phyloP scores from a whole-genome alignment of 2,329 filamentous ascomycete genomes.

The Botrytis galanthina region DNA sequence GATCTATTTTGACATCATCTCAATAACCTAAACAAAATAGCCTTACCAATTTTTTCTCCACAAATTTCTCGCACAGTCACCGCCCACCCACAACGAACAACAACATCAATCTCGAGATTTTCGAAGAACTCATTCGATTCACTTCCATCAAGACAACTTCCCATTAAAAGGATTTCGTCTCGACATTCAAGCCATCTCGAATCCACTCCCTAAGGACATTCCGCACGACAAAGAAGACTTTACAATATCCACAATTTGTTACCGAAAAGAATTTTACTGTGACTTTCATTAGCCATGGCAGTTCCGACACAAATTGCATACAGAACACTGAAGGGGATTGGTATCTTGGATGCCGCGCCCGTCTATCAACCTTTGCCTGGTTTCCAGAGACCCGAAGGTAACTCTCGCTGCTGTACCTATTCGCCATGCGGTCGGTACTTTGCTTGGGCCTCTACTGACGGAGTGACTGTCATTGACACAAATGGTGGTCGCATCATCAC shows the following conservation, averaged over 20 bases:
- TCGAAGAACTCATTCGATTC: slow-evolving; percentile 16
- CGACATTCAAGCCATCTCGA: slow-evolving; percentile 17
- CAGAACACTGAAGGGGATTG: slow-evolving; percentile 95
- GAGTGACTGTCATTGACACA: slow-evolving; percentile 81
- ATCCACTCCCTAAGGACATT: slow-evolving; percentile 22
- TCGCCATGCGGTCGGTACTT: slow-evolving; percentile 95
- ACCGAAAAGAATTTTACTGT: slow-evolving; percentile 44
- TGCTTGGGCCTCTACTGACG: slow-evolving; percentile 87
- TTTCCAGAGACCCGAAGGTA: slow-evolving; percentile 86
- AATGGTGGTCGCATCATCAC: slow-evolving; percentile 72
- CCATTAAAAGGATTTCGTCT: slow-evolving; percentile 9
- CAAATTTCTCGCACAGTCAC: slow-evolving; percentile 18
- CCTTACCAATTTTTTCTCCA: slow-evolving; percentile 4
- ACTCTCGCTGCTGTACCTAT: slow-evolving; percentile 91
- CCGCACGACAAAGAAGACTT: slow-evolving; percentile 28
- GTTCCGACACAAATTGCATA: slow-evolving; percentile 92
- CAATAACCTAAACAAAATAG: slow-evolving; percentile 1
- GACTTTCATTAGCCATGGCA: slow-evolving; percentile 93
- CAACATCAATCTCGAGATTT: slow-evolving; percentile 12
- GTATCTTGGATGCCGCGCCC: slow-evolving; percentile 86
- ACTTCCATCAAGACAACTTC: slow-evolving; percentile 14
- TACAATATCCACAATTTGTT: slow-evolving; percentile 28
- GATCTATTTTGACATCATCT: background rate
- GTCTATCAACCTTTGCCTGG: slow-evolving; percentile 81
- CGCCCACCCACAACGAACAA: slow-evolving; percentile 13